Evolutionary conservation across 2,329 filamentous ascomycete species (phyloP).

Genomic region (Epichloe scottii): DNA sequence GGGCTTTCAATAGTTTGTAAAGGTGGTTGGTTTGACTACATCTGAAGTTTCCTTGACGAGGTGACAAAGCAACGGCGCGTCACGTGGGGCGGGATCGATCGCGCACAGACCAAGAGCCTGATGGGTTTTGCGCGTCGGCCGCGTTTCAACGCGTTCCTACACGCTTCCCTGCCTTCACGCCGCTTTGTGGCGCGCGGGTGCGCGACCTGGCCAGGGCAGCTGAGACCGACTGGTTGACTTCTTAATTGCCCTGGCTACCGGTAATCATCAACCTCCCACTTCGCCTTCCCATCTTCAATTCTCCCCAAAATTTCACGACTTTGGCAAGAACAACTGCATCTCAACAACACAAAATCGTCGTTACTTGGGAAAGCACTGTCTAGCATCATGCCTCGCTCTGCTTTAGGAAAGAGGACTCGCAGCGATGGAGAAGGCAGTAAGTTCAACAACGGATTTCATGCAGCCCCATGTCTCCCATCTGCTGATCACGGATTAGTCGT

Average conservation of each 20-base stretch:
- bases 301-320: background rate
- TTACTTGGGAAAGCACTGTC: constrained; percentile 9
- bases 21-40: background rate
- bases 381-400: constrained; percentile 17
- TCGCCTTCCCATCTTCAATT: constrained; percentile 1
- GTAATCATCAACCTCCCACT: background rate
- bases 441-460: constrained; percentile 5
- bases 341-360: constrained; percentile 1
- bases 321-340: constrained; percentile 2
- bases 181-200: constrained; percentile 7
- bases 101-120: constrained; percentile 17
- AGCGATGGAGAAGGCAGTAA: constrained; percentile 18
- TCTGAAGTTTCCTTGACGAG: background rate
- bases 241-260: constrained; percentile 8
- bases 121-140: constrained; percentile 19
- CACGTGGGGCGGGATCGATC: constrained; percentile 2
- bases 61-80: background rate
- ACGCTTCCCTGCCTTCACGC: constrained; percentile 8
- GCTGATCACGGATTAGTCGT: constrained; percentile 11
- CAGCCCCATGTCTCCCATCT: background rate
- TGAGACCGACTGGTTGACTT: background rate
- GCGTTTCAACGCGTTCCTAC: constrained; percentile 17
- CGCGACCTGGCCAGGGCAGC: constrained; percentile 1
- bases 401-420: constrained; percentile 24
- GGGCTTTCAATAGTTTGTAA: no score